Evolutionary conservation across 345 rosid species (phyloP).

Genomic region (Barbarea vulgaris): DNA sequence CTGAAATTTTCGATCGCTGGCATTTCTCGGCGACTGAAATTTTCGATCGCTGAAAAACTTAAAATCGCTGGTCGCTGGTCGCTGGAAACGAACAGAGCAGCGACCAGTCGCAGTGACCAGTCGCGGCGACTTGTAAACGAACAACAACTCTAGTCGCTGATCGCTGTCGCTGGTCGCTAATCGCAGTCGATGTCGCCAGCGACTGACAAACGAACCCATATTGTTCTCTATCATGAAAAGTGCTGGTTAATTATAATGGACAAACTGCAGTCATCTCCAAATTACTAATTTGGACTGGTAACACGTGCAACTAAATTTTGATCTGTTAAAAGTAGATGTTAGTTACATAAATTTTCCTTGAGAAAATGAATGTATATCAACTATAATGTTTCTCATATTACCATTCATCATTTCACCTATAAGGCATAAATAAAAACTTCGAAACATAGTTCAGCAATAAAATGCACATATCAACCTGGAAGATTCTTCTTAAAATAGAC

Average conservation of each 20-base stretch:
- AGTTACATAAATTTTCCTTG: background rate
- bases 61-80: no score
- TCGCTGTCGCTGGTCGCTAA: no score
- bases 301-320: background rate
- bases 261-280: background rate
- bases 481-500: conserved; percentile 16
- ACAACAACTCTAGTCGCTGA: no score
- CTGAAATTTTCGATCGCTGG: no score
- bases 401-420: background rate
- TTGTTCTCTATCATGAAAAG: background rate
- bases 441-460: background rate
- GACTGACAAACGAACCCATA: no score
- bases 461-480: background rate
- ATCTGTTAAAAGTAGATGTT: background rate
- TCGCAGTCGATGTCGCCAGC: no score
- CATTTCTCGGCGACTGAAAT: no score
- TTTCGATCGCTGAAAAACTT: no score
- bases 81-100: no score
- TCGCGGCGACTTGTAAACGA: no score
- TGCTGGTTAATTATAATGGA: background rate
- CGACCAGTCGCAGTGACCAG: no score
- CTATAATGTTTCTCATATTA: background rate
- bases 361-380: background rate
- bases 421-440: background rate
- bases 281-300: background rate